Conservation (phyloP, 805 yeast species). For the Brettanomyces custersianus region DNA sequence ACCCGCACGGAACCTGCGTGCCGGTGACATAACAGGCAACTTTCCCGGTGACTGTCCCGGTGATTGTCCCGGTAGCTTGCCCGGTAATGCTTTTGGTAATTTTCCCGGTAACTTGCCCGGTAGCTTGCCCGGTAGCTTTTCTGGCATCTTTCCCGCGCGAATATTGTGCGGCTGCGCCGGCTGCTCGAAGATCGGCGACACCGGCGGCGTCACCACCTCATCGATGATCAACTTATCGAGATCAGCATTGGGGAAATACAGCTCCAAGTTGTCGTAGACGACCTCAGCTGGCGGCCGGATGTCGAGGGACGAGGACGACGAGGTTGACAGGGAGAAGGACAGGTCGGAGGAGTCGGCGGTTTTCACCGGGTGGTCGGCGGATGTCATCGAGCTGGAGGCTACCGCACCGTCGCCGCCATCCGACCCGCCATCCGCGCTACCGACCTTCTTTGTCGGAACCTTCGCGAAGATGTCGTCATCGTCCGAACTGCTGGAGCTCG, state of each 20-base stretch:
- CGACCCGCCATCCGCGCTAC: not conserved
- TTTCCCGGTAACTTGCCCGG: not conserved
- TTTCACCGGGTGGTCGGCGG: not conserved
- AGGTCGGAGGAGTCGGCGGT: conserved; percentile 1
- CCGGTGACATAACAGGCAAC: too few relatives aligned
- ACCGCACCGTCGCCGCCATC: not conserved
- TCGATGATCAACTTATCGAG: conserved; percentile 83
- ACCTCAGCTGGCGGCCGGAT: conserved; percentile 95
- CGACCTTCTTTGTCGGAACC: conserved; percentile 18
- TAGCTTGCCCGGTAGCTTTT: not conserved
- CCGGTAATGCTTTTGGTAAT: not conserved
- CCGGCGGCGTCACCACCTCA: conserved; percentile 56
- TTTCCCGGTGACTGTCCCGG: too few relatives aligned
- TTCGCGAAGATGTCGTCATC: conserved; percentile 60
- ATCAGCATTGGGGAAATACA: conserved; percentile 86
- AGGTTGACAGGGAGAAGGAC: conserved; percentile 6
- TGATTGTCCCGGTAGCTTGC: too few relatives aligned
- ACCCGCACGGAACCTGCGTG: too few relatives aligned
- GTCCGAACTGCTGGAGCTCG: conserved; percentile 24
- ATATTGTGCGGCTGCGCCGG: conserved; percentile 1
- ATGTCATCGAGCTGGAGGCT: not conserved
- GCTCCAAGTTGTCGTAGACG: conserved; percentile 83
- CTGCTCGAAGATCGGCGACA: conserved; percentile 29
- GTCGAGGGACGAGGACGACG: conserved; percentile 31
- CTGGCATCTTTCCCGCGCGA: conserved; percentile 2